Evolutionary conservation across 441 rosid species (phyloP).

Genomic region (Gossypium armourianum): DNA sequence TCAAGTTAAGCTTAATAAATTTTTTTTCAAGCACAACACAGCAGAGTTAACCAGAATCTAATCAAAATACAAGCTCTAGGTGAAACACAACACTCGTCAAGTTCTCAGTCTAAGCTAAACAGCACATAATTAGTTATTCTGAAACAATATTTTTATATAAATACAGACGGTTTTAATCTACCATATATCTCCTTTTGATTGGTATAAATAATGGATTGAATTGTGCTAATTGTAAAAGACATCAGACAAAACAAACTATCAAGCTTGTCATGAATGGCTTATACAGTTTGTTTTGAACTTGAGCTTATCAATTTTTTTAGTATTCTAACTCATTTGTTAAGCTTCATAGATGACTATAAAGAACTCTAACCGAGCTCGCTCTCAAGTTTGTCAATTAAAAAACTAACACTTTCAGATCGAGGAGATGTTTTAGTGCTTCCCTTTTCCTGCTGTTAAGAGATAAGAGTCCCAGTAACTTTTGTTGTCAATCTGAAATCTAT

Average conservation of each 20-base stretch:
- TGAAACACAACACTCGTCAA: neutral
- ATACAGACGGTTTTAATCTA: neutral
- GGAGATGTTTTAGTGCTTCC: neutral
- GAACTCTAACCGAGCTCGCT: neutral
- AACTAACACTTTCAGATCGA: neutral
- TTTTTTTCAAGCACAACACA: neutral
- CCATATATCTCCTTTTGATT: neutral
- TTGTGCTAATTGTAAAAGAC: neutral
- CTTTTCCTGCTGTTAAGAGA: neutral
- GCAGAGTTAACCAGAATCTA: neutral
- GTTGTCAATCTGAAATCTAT: neutral
- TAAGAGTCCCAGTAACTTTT: neutral
- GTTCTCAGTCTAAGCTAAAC: neutral
- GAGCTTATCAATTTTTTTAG: neutral
- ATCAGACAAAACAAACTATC: neutral
- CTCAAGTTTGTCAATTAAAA: neutral
- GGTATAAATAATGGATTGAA: neutral
- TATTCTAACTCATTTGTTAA: neutral
- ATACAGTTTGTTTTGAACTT: neutral
- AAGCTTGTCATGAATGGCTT: neutral
- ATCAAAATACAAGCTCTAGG: neutral
- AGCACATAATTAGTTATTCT: neutral
- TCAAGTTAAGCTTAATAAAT: neutral
- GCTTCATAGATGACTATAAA: neutral
- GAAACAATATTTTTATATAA: neutral